Evolutionary conservation across 2,329 filamentous ascomycete species (phyloP).

Genomic region (Tricladium varicosporioides): DNA sequence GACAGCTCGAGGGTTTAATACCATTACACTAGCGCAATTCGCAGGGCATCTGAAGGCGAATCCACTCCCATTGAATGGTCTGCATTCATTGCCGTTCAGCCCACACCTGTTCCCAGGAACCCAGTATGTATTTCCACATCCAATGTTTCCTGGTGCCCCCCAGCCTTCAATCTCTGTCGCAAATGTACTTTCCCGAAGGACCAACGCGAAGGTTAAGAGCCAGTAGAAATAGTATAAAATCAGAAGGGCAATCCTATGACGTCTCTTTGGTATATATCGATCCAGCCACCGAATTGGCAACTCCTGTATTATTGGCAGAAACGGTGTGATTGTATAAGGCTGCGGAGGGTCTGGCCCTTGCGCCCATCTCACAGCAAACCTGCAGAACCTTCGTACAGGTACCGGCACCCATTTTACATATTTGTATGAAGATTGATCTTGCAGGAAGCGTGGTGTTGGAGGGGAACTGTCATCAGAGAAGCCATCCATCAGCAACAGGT

Average conservation of each 20-base stretch:
- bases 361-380: conserved; percentile 48
- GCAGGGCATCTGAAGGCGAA: conserved; percentile 75
- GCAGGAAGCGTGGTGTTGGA: conserved; percentile 59
- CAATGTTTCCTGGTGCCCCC: conserved; percentile 62
- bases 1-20: conserved; percentile 73
- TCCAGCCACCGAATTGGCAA: conserved; percentile 64
- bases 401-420: conserved; percentile 58
- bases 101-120: conserved; percentile 68
- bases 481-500: conserved; percentile 36
- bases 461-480: conserved; percentile 36
- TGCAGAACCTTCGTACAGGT: conserved; percentile 47
- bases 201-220: conserved; percentile 66
- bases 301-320: conserved; percentile 66
- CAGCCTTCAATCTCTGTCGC: conserved; percentile 64
- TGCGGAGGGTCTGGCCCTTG: conserved; percentile 54
- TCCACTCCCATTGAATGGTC: conserved; percentile 68
- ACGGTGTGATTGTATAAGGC: conserved; percentile 51
- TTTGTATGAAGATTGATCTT: conserved; percentile 48
- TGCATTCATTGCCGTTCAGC: conserved; percentile 70
- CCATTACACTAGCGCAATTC: conserved; percentile 62
- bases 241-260: conserved; percentile 58
- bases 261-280: conserved; percentile 56
- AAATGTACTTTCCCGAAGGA: conserved; percentile 61
- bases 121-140: conserved; percentile 72
- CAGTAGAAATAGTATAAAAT: conserved; percentile 62